A percentile compares a stretch with the other conserved stretches of the same genome.
Evolutionary conservation across 2,329 filamentous ascomycete species (phyloP).

Genomic region (Paraphoma chrysanthemicola): DNA sequence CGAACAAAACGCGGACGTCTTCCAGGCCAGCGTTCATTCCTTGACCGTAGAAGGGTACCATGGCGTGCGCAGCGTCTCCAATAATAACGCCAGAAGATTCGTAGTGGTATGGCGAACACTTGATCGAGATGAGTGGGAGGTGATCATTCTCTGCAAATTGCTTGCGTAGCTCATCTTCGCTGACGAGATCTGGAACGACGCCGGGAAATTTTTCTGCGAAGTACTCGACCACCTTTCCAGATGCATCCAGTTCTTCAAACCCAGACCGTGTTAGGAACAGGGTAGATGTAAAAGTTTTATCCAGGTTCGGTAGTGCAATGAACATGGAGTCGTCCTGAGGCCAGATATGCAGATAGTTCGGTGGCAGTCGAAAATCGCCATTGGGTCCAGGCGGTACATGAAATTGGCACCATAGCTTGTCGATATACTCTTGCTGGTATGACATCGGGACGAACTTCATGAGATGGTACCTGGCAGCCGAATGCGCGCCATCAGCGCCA

Average conservation of each 20-base stretch:
- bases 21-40: constrained; percentile 97
- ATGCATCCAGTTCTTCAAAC: constrained; percentile 72
- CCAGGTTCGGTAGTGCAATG: constrained; percentile 89
- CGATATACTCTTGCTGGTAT: constrained; percentile 93
- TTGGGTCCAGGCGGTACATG: constrained; percentile 67
- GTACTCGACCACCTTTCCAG: constrained; percentile 69
- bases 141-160: constrained; percentile 87
- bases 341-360: constrained; percentile 97
- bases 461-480: constrained; percentile 85
- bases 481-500: constrained; percentile 91
- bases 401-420: constrained; percentile 97
- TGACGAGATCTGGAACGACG: constrained; percentile 73
- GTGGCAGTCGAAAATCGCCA: constrained; percentile 78
- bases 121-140: constrained; percentile 90
- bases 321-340: constrained; percentile 96
- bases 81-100: constrained; percentile 79
- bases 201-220: constrained; percentile 89
- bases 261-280: constrained; percentile 80
- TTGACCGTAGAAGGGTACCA: constrained; percentile 98
- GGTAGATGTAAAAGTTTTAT: constrained; percentile 94
- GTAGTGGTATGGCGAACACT: constrained; percentile 88
- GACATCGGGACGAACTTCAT: constrained; percentile 95
- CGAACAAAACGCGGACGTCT: constrained; percentile 88
- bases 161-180: constrained; percentile 69
- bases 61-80: constrained; percentile 94